phyloP scores from a whole-genome alignment of 2,329 filamentous ascomycete genomes.

The Neopestalotiopsis sp. region DNA sequence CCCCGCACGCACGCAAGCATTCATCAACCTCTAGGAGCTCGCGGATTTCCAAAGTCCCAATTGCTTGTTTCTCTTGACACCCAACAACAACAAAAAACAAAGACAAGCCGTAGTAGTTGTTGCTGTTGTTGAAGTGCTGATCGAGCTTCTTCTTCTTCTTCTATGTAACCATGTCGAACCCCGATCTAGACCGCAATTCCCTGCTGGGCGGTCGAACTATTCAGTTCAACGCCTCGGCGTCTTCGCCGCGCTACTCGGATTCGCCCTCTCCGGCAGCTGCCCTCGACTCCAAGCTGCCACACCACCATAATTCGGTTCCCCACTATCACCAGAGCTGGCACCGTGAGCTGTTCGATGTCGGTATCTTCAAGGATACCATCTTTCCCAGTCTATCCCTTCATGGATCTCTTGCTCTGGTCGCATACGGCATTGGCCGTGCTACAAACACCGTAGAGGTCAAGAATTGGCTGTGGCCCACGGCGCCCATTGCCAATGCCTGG shows the following conservation, averaged over 20 bases:
- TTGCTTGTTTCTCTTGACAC: not conserved
- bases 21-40: conserved; percentile 10
- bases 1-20: not conserved
- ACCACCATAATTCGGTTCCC: conserved; percentile 13
- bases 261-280: conserved; percentile 7
- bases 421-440: conserved; percentile 56
- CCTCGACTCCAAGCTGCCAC: not conserved
- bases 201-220: conserved; percentile 17
- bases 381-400: conserved; percentile 22
- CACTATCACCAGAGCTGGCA: conserved; percentile 18
- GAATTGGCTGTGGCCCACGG: conserved; percentile 63
- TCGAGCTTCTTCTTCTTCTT: not conserved
- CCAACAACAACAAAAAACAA: conserved; percentile 1
- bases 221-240: conserved; percentile 18
- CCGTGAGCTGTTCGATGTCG: conserved; percentile 23
- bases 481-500: conserved; percentile 63
- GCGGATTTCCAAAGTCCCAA: conserved; percentile 8
- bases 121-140: not conserved
- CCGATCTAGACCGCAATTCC: conserved; percentile 15
- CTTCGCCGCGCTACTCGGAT: conserved; percentile 2
- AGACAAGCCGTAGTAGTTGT: not conserved
- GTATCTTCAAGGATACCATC: conserved; percentile 24
- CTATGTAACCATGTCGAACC: conserved; percentile 17
- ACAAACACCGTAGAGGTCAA: conserved; percentile 64
- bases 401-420: conserved; percentile 32